A percentile compares a stretch with the other conserved stretches of the same genome.
These are phyloP conservation scores for Cladophialophora chaetospira DNA, from an alignment of 2,329 filamentous ascomycete genomes.

Conservation along the genomic window DNA sequence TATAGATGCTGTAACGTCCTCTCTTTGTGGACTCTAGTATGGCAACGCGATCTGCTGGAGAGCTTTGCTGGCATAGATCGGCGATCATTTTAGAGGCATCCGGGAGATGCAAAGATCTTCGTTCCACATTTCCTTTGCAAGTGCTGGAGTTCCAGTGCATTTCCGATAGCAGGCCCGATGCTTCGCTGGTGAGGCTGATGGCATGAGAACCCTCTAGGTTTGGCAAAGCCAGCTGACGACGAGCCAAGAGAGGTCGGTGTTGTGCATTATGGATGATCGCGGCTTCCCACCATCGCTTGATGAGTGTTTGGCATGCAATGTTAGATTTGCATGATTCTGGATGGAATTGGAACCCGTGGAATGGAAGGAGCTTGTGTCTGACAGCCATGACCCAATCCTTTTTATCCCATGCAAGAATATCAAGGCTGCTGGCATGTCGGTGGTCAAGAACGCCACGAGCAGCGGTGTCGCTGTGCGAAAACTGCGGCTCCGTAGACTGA, in stretches of 20 bases:
- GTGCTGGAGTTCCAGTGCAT: conserved; percentile 1
- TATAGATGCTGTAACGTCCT: conserved; percentile 74
- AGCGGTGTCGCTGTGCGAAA: too few relatives aligned
- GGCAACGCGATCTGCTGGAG: conserved; percentile 30
- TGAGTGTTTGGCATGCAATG: conserved; percentile 61
- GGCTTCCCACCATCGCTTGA: conserved; percentile 74
- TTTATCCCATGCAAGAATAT: conserved; percentile 64
- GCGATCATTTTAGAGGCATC: conserved; percentile 32
- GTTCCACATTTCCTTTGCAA: neutral
- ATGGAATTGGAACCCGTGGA: conserved; percentile 89
- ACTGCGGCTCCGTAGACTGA: too few relatives aligned
- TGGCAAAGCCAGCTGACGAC: neutral
- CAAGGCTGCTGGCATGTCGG: conserved; percentile 35
- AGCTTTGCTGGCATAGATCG: conserved; percentile 15
- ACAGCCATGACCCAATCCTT: conserved; percentile 73
- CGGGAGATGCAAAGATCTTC: neutral
- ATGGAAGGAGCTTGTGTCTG: conserved; percentile 67
- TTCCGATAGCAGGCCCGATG: neutral
- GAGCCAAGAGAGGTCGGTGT: neutral
- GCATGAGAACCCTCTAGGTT: neutral
- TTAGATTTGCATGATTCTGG: conserved; percentile 84
- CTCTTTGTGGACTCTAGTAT: conserved; percentile 43
- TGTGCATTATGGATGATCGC: conserved; percentile 62
- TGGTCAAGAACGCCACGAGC: neutral
- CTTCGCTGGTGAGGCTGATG: neutral